A percentile compares a stretch with the other conserved stretches of the same genome.
These are phyloP conservation scores for Porodaedalea pini DNA, from an alignment of 1,284 basidiomycete genomes.

Conservation along the genomic window DNA sequence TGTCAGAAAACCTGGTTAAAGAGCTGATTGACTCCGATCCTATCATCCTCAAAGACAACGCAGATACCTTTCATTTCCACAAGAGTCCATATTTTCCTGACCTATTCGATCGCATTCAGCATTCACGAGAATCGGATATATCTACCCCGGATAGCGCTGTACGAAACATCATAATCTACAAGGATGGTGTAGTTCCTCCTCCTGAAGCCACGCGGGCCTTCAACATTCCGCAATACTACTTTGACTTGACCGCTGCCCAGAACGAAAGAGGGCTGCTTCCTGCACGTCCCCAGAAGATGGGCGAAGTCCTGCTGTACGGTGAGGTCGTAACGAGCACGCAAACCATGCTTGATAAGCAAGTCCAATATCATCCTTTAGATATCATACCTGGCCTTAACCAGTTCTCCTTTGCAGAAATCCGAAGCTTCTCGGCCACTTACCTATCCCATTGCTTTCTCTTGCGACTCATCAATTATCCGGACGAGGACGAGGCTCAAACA, in stretches of 20 bases:
- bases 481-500: slow-evolving; percentile 84
- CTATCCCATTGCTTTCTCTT: slow-evolving; percentile 75
- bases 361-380: slow-evolving; percentile 18
- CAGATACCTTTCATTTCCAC: slow-evolving; percentile 18
- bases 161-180: slow-evolving; percentile 45
- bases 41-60: slow-evolving; percentile 12
- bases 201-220: slow-evolving; percentile 52
- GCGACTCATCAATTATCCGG: slow-evolving; percentile 88
- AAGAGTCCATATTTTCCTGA: background rate
- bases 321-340: slow-evolving; percentile 94
- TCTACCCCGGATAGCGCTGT: background rate
- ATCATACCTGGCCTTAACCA: slow-evolving; percentile 2
- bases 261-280: slow-evolving; percentile 4
- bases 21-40: slow-evolving; percentile 8
- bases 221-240: slow-evolving; percentile 49
- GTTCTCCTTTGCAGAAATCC: slow-evolving; percentile 60
- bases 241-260: slow-evolving; percentile 26
- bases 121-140: slow-evolving; percentile 46
- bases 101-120: slow-evolving; percentile 26
- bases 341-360: slow-evolving; percentile 89
- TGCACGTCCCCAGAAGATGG: slow-evolving; percentile 42
- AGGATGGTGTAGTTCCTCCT: slow-evolving; percentile 40
- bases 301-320: slow-evolving; percentile 80
- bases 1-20: slow-evolving; percentile 34
- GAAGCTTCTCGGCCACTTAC: slow-evolving; percentile 64